phyloP scores from a whole-genome alignment of 1,284 basidiomycete genomes.

The Puccinia brachypodii region DNA sequence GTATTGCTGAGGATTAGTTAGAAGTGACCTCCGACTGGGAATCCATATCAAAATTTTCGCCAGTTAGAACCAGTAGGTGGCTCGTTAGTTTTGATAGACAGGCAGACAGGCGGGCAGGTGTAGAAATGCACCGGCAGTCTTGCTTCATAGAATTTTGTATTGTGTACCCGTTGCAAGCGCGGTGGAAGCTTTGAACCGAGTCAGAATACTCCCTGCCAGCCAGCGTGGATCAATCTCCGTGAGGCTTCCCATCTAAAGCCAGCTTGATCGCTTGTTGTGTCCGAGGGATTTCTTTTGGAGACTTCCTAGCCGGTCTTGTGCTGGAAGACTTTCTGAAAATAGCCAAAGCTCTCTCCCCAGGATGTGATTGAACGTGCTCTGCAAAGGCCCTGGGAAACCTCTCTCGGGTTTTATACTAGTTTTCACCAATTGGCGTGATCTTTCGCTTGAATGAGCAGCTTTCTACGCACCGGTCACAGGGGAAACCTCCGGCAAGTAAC shows the following conservation, averaged over 20 bases:
- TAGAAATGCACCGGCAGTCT: not conserved
- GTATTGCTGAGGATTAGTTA: not conserved
- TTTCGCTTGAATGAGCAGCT: too few species aligned
- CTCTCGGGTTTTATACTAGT: too few species aligned
- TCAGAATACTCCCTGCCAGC: not conserved
- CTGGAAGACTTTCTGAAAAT: not conserved
- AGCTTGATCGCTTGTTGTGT: not conserved
- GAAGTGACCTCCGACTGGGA: not conserved
- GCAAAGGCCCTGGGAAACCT: not conserved
- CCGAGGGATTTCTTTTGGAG: not conserved
- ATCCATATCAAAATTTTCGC: not conserved
- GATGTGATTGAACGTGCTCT: not conserved
- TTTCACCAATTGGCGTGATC: too few species aligned
- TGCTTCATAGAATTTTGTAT: not conserved
- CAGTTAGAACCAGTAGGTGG: not conserved
- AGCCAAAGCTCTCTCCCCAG: not conserved
- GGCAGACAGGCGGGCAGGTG: not conserved
- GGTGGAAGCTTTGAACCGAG: conserved; percentile 2
- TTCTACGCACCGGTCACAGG: too few species aligned
- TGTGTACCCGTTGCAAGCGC: not conserved
- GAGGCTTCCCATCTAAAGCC: not conserved
- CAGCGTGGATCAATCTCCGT: too few species aligned
- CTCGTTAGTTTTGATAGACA: not conserved
- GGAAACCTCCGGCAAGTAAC: too few species aligned
- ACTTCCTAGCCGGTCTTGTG: not conserved